These are phyloP conservation scores for Arctostaphylos glauca DNA, from an alignment of 148 eudicot genomes.

Conservation along the genomic window DNA sequence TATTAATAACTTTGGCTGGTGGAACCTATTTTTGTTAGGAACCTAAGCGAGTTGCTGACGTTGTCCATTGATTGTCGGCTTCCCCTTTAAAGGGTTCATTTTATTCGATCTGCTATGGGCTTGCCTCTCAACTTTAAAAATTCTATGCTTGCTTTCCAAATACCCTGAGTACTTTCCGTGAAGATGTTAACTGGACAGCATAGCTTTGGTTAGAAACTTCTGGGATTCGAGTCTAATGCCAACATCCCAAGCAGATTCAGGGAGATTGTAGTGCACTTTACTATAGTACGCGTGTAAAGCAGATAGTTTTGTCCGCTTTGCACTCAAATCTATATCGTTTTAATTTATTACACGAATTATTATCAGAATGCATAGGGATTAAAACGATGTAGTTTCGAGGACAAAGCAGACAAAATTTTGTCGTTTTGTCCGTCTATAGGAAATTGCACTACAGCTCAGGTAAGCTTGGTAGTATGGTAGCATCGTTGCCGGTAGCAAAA, in stretches of 20 bases:
- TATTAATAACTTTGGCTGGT: no score
- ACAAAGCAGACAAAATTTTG: no score
- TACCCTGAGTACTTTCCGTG: constrained; percentile 62
- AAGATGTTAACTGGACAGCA: constrained; percentile 47
- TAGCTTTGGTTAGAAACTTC: constrained; percentile 56
- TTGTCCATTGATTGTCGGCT: constrained; percentile 79
- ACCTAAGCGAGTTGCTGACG: constrained; percentile 77
- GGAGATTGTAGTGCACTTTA: no score
- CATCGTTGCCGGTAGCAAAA: not conserved
- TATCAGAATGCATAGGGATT: no score
- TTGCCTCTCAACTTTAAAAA: constrained; percentile 62
- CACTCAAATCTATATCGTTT: no score
- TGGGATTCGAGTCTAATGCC: constrained; percentile 65
- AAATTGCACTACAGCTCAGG: no score
- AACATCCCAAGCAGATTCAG: no score
- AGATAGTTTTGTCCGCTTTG: no score
- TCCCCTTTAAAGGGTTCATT: constrained; percentile 64
- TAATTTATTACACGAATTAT: no score
- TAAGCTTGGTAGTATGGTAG: not conserved
- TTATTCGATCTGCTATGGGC: constrained; percentile 59
- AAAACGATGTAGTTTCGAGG: no score
- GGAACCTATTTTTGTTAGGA: constrained; percentile 84
- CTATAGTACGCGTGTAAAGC: no score
- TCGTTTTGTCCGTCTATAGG: no score
- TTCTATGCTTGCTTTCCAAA: constrained; percentile 44